Conservation (phyloP, 192 early-diverging fungal species). For the Rhizophlyctis rosea region DNA sequence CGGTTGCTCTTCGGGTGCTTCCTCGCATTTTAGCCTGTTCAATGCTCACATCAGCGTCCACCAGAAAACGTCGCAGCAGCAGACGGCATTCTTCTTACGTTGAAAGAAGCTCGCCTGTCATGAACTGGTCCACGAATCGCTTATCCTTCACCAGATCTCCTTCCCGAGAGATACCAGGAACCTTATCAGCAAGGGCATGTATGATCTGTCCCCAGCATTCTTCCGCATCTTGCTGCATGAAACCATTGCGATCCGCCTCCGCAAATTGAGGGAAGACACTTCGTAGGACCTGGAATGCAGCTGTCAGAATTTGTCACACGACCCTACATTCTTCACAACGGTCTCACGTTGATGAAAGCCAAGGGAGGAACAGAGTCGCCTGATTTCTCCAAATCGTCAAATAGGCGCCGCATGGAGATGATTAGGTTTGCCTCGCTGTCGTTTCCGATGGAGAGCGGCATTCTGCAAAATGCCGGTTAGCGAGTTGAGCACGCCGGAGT, state of each 20-base stretch:
- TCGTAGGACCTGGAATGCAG: constrained; percentile 53
- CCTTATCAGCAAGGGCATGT: constrained; percentile 61
- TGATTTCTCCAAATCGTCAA: constrained; percentile 64
- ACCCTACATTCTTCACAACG: too few species aligned
- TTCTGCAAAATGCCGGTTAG: too few species aligned
- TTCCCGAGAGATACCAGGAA: constrained; percentile 42
- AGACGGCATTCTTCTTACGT: too few species aligned
- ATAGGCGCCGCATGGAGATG: constrained; percentile 68
- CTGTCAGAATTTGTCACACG: neutral
- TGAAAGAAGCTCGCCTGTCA: constrained; percentile 59
- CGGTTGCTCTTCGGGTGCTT: constrained; percentile 71
- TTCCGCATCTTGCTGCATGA: constrained; percentile 96
- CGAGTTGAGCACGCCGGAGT: constrained; percentile 2
- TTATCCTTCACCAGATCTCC: constrained; percentile 34
- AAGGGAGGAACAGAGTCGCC: constrained; percentile 73
- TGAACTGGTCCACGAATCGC: constrained; percentile 76
- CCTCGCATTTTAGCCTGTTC: constrained; percentile 66
- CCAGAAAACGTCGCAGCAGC: too few species aligned
- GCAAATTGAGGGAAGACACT: constrained; percentile 83
- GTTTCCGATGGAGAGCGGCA: constrained; percentile 40
- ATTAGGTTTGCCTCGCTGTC: constrained; percentile 66
- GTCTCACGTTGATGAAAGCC: constrained; percentile 77
- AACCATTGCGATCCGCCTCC: constrained; percentile 67
- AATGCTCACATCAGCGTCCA: too few species aligned
- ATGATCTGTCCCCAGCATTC: constrained; percentile 94